These are phyloP conservation scores for Fragosphaeria purpurea DNA, from an alignment of 2,329 filamentous ascomycete genomes.

Conservation along the genomic window DNA sequence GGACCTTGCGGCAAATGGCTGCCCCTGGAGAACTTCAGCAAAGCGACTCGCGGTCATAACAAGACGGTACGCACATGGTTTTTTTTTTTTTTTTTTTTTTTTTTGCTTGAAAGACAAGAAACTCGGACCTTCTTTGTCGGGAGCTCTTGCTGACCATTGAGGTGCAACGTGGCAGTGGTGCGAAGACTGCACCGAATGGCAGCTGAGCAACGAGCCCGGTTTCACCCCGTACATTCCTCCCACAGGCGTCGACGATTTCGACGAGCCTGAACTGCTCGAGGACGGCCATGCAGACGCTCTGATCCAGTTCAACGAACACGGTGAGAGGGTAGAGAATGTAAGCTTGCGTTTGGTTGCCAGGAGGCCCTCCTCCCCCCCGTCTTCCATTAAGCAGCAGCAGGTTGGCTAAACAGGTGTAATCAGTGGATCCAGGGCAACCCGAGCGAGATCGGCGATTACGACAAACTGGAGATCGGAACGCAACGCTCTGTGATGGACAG, in stretches of 20 bases:
- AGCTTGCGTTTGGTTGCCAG: not conserved
- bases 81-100: not conserved
- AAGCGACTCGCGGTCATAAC: conserved; percentile 19
- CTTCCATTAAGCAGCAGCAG: too few relatives aligned
- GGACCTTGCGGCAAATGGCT: conserved; percentile 23
- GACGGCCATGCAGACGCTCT: not conserved
- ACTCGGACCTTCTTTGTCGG: too few relatives aligned
- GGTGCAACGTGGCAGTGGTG: conserved; percentile 22
- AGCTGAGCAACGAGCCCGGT: conserved; percentile 16
- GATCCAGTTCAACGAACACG: not conserved
- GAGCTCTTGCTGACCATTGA: too few relatives aligned
- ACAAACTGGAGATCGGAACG: conserved; percentile 2
- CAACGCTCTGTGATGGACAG: conserved; percentile 3
- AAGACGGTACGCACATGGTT: conserved; percentile 18
- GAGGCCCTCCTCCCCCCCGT: not conserved
- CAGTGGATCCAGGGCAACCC: conserved; percentile 15
- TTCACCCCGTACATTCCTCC: conserved; percentile 16
- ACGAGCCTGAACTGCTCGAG: not conserved
- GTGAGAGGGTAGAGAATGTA: conserved; percentile 8
- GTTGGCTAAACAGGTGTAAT: too few relatives aligned
- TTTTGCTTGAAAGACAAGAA: not conserved
- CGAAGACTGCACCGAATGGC: conserved; percentile 23
- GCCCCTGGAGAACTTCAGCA: conserved; percentile 22
- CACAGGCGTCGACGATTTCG: not conserved
- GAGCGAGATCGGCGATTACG: conserved; percentile 10